Evolutionary conservation across 164 flowering plant species (phyloP), one percentile per base, ranked within the genome.

Genomic region (Echeveria elegans): DNA sequence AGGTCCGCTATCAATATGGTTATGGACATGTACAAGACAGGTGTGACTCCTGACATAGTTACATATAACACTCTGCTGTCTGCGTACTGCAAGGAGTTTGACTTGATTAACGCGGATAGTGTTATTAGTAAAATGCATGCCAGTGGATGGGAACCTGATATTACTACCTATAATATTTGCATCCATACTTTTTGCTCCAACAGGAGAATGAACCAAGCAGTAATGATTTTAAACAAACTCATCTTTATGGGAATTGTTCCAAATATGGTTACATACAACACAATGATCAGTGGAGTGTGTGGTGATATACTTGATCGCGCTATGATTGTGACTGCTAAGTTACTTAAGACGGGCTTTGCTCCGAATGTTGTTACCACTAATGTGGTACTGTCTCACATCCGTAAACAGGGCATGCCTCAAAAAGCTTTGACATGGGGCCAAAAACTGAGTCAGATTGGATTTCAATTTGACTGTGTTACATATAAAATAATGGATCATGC

Each of bases 241-340:
- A 73, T 89, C 66, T 72, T 85, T 18, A 63, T 71, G 1, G 97
- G 97, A 66, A 28, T 89, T 72, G 72, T 82, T 75, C 97, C 91
- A 11, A 70, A 87, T 70, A 85, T 89, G 21, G 87, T 88, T 29
- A 94, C 97, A 11, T 94, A 91, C 77, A 91, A 91, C 78, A 89
- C 85, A 37, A 71, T 91, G 81, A 52, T 94, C 72, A 87, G 79
- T 74, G 95, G 82, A 68, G 71, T 84, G 68, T 94, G 96, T 71
- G 63, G 75, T 74, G 95, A 86, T 72, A 74, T 83, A 62, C 76
- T 88, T 30, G 93, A 89, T 50, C 86, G 80, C 63, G 91, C 97
- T 67, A 78, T 82, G 86, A 81, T 86, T 52, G 59, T 94, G 65
- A 74, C 88, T 36, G 93, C 86, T 47, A 91, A 87, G 71, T 75